Evolutionary conservation across 2,329 filamentous ascomycete genomes (phyloP).

Genomic region (Claviceps monticola): DNA sequence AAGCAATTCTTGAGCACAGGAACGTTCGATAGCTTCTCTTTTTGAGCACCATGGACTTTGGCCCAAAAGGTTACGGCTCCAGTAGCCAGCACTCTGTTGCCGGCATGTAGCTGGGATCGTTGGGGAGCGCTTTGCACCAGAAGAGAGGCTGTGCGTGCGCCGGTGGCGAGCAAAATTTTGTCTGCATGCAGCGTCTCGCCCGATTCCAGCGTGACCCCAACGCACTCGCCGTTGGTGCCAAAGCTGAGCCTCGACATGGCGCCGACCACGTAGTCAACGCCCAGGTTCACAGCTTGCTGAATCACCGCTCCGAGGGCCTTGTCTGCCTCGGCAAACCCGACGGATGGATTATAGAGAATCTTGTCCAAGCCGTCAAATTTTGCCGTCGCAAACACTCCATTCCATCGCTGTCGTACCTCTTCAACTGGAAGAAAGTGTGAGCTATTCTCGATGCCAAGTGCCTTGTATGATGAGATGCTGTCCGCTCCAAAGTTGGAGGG

Average conservation of each 20-base stretch:
- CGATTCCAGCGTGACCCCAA: slow-evolving; percentile 33
- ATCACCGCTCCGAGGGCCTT: slow-evolving; percentile 41
- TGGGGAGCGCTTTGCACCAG: slow-evolving; percentile 34
- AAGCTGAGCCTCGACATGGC: slow-evolving; percentile 34
- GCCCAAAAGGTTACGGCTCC: slow-evolving; percentile 33
- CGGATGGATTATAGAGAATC: slow-evolving; percentile 42
- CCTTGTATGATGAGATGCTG: slow-evolving; percentile 25
- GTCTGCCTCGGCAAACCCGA: slow-evolving; percentile 45
- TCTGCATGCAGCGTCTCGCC: slow-evolving; percentile 35
- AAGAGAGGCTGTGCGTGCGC: slow-evolving; percentile 41
- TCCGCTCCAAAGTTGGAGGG: slow-evolving; percentile 28
- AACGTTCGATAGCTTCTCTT: slow-evolving; percentile 31
- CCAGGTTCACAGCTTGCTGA: slow-evolving; percentile 34
- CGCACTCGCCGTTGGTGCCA: slow-evolving; percentile 28
- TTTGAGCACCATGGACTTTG: slow-evolving; percentile 28
- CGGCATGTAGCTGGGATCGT: slow-evolving; percentile 33
- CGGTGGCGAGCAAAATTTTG: slow-evolving; percentile 39
- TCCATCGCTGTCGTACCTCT: slow-evolving; percentile 40
- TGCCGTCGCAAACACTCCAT: slow-evolving; percentile 41
- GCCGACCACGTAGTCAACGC: slow-evolving; percentile 40
- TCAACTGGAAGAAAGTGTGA: slow-evolving; percentile 29
- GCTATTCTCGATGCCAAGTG: slow-evolving; percentile 25
- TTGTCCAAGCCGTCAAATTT: slow-evolving; percentile 41
- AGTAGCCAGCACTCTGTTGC: slow-evolving; percentile 39
- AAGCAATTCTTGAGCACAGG: slow-evolving; percentile 39